Evolutionary conservation across 2,329 filamentous ascomycete genomes (phyloP), one percentile per base, ranked within the genome.

Genomic region (Verticillium nonalfalfae): DNA sequence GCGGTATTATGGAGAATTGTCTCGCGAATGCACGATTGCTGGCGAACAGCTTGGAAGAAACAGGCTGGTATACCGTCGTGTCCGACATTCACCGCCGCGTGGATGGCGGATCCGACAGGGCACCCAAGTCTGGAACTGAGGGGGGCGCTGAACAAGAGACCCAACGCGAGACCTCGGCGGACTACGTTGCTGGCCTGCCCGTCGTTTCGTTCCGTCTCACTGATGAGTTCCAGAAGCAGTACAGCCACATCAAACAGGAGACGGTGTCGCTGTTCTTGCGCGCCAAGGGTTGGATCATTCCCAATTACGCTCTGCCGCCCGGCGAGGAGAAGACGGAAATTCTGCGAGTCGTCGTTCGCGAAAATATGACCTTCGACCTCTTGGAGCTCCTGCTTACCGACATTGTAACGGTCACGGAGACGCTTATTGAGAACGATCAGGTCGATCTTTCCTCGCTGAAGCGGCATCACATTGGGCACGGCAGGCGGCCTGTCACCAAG

Each of bases 251-350:
- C 63, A 85, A 86, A 73, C 88, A 90, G 72, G 85, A 84, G 61
- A 80, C 80, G 6, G 78, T 90, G 14, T 85, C 82, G 59, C 84
- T 87, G 18, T 73, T 90, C 50, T 73, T 90, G 60, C 79, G 87
- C 14, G 83, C 84, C 4, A 86, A 86, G 69, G 85, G 89, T 72
- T 90, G 89, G 76, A 90, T 90, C 63, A 86, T 90, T 61, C 87
- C 87, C 26, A 90, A 90, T 75, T 90, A 90, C 70, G 82, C 85
- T 1, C 77, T 90, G 5, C 87, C 87, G 9, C 86, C 86, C 0
- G 78, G 76, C 54, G 84, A 85, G 69, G 81, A 87, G 15, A 77
- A 81, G 59, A 87, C 76, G 1, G 86, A 90, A 72, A 90, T 90
- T 63, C 72, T 90, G 59, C 78, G 88, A n/a, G 80, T 90, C 0